Conservation (phyloP, 106 monocot genomes). For the Posidonia australis region DNA sequence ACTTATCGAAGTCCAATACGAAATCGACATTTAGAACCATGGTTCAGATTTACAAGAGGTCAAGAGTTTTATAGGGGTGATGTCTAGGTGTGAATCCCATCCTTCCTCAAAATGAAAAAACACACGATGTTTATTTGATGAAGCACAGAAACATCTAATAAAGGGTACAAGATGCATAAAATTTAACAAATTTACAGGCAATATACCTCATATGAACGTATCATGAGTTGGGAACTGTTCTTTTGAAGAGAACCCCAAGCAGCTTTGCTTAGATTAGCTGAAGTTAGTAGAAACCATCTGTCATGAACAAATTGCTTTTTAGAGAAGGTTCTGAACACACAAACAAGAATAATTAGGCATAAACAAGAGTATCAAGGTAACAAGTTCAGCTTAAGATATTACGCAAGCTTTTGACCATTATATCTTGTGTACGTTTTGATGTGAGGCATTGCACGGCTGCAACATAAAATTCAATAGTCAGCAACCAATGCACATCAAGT, state of each 20-base stretch:
- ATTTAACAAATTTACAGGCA: not conserved
- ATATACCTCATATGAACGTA: constrained; percentile 90
- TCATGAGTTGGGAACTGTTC: constrained; percentile 85
- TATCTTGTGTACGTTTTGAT: constrained; percentile 88
- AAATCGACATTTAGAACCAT: no score
- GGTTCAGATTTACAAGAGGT: no score
- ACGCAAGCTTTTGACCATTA: constrained; percentile 87
- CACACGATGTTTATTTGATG: no score
- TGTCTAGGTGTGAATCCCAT: no score
- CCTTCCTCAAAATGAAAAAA: no score
- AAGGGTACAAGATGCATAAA: not conserved
- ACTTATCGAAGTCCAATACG: no score
- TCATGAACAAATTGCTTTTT: not conserved
- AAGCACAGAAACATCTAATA: no score
- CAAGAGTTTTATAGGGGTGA: no score
- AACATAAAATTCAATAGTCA: constrained; percentile 11
- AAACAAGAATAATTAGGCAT: not conserved
- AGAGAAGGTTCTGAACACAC: not conserved
- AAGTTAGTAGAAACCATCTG: constrained; percentile 94
- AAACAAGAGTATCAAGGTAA: constrained; percentile 1
- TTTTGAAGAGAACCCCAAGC: constrained; percentile 99
- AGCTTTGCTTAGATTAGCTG: constrained; percentile 98
- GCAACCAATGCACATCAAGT: not conserved
- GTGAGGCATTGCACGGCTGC: constrained; percentile 93
- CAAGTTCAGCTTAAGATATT: constrained; percentile 8